phyloP scores from a whole-genome alignment of 768 basidiomycete species.

The Sarcodon sp. region DNA sequence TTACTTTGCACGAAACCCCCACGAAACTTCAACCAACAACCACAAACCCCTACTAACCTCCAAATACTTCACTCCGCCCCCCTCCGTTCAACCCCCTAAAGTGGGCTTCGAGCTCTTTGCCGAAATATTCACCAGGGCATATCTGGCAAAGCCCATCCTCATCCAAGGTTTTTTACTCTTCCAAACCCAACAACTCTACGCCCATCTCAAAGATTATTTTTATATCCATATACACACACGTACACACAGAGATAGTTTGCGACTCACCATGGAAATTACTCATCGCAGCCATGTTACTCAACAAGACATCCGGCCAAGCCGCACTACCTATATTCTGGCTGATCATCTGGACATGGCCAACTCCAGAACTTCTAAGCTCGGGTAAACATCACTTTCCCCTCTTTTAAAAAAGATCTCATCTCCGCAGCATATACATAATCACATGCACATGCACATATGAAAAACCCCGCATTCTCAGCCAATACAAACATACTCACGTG shows the following conservation, averaged over 20 bases:
- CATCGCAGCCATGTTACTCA: conserved; percentile 53
- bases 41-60: too few relatives aligned
- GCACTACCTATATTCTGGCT: conserved; percentile 57
- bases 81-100: neutral
- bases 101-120: conserved; percentile 4
- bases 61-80: too few relatives aligned
- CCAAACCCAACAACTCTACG: neutral
- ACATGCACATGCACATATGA: too few relatives aligned
- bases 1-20: too few relatives aligned
- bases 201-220: neutral
- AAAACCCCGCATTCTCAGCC: too few relatives aligned
- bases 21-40: too few relatives aligned
- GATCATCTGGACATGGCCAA: conserved; percentile 45
- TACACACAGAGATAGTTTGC: conserved; percentile 30
- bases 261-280: conserved; percentile 59
- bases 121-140: conserved; percentile 1
- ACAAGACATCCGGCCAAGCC: conserved; percentile 51
- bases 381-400: conserved; percentile 24
- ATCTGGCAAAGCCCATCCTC: conserved; percentile 14
- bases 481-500: too few relatives aligned
- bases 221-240: neutral
- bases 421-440: too few relatives aligned
- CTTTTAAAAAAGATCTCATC: too few relatives aligned
- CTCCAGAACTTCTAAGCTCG: conserved; percentile 35
- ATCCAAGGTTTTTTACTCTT: conserved; percentile 12